Percentiles rank a stretch among this genome's conserved stretches.
Evolutionary conservation across 169 alveolate species (phyloP).

Genomic region (Plasmodium falciparum): DNA sequence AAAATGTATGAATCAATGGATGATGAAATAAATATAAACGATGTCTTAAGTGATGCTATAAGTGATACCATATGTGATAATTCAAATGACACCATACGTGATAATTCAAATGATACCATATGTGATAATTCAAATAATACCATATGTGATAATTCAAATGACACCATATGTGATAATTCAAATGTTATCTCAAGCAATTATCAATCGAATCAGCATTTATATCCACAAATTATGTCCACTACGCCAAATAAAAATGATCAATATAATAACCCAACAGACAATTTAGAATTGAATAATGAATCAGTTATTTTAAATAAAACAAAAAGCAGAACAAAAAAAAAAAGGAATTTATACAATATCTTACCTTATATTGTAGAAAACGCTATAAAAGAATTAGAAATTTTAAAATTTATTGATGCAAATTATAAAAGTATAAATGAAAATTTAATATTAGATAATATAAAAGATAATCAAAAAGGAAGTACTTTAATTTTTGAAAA

Average conservation of each 20-base stretch:
- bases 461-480: conserved; percentile 55
- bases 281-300: not conserved
- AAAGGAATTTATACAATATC: conserved; percentile 23
- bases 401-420: conserved; percentile 59
- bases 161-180: not conserved
- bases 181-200: not conserved
- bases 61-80: not conserved
- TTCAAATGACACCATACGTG: not conserved
- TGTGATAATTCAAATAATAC: not conserved
- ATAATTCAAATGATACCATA: not conserved
- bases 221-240: not conserved
- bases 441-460: conserved; percentile 61
- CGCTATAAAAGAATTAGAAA: conserved; percentile 68
- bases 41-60: conserved; percentile 11
- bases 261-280: not conserved
- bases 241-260: not conserved
- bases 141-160: no score
- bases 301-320: conserved; percentile 9
- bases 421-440: conserved; percentile 64
- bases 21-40: conserved; percentile 4
- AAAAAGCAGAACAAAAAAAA: conserved; percentile 26
- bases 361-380: conserved; percentile 45
- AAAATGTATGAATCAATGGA: not conserved
- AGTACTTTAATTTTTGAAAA: conserved; percentile 57
- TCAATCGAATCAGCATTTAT: not conserved